Evolutionary conservation across 441 rosid species (phyloP), one percentile per base, ranked within the genome.

Genomic region (Populus hybrid): DNA sequence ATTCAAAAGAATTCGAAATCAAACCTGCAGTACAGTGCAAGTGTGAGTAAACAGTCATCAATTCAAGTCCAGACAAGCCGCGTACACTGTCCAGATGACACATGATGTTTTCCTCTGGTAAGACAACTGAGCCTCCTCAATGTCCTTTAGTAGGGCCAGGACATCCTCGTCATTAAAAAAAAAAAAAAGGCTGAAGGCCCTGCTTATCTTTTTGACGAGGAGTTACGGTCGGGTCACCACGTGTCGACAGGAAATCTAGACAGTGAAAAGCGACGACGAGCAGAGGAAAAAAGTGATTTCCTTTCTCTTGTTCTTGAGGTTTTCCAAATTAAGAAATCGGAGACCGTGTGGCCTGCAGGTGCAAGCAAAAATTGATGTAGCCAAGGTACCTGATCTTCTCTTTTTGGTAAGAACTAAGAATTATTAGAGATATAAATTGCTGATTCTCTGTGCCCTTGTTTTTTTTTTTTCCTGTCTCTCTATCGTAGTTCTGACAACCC

Each of bases 241-340:
- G 73, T 68, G 73, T 20, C 16, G 23, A 7, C 10, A 4, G 3
- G 12, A 6, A 66, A 34, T 42, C 9, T 3, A 4, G 28, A 16
- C 23, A 10, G 1, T 3, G 61, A 8, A 10, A 30, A 30, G 32
- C 32, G 32, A 30, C 4, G 32, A 30, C 32, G 9, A 6, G 21
- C 46, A 53, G 59, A 36, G 23, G 53, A 18, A 35, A 69, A 63
- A 53, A 35, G 53, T 53, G 10, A 59, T 35, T 69, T 67, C 34
- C 20, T 28, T 38, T 30, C 32, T 10, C 24, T 70, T 67, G 59
- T 42, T 79, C 77, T 82, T 77, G 75, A 82, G 89, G 89, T 84
- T 86, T 86, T 35, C 83, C 85, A 68, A 61, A 82, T 75, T 8
- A 64, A 82, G 85, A 81, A 82, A 77, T 69, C 10, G 67, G 69